Base-by-base conservation (phyloP, 192 early-diverging fungal species). In the Gigaspora rosea region DNA sequence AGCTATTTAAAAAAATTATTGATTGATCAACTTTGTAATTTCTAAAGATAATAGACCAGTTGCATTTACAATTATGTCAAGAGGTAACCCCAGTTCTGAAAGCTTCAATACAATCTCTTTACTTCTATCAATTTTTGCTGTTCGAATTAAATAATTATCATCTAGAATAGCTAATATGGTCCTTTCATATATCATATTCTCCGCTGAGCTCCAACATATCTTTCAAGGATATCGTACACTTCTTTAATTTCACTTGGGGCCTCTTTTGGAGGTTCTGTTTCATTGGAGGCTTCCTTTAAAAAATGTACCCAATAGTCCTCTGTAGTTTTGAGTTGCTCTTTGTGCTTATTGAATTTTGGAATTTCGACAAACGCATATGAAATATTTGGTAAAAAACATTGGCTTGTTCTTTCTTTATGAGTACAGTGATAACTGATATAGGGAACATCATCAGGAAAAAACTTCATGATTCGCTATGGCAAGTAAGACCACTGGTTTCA, bases 281-380 rank as follows among this genome's bases (percentile, higher is more conserved):
- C 62, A 64, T 64, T 16, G 0, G 35, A 36, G 4, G 61, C 61
- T 36, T 63, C 33, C 33, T 62, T 27, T 35, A 62, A 35, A 27
- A 61, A 61, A 61, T 61, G 59, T 64, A 64, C 1, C 62, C 62
- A 64, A 64, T 36, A 64, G 0, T 64, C 62, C 15, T 64, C 62
- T 2, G 11, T 12, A 64, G 62, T 64, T 64, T 64, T 41, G 8
- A 46, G 62, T 64, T 64, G 16, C 16, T 46, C 15, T 41, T 16
- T 64, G 35, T 4, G 7, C 35, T 64, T 64, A 64, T 36, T 16
- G 15, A 64, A 64, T n/a, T 64, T 64, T 36, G 33, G 33, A 41
- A 64, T 20, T 64, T 64, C 36, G 16, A 64, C 7, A 36, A 46
- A 64, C 36, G 16, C 33, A 36, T 65, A 65, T 18, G 36, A 65